Evolutionary conservation across 2,329 filamentous ascomycete genomes (phyloP).

Genomic region (Westerdykella aurantiaca): DNA sequence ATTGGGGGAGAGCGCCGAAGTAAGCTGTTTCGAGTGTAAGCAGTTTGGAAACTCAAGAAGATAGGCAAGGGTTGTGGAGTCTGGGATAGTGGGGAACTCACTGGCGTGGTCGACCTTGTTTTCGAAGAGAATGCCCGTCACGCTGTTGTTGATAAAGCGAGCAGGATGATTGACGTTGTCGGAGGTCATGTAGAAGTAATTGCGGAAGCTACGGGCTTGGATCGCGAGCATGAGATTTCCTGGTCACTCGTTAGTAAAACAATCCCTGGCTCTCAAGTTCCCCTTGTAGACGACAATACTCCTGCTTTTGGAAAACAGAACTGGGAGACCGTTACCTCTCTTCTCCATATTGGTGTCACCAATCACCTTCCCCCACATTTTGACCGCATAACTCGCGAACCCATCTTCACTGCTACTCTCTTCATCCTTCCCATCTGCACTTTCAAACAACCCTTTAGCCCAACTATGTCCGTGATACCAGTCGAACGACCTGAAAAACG

Average conservation of each 20-base stretch:
- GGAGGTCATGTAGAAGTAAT: conserved; percentile 75
- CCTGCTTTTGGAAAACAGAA: no score
- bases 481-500: conserved; percentile 78
- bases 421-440: conserved; percentile 70
- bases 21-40: conserved; percentile 48
- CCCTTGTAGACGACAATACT: no score
- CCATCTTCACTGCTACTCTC: conserved; percentile 89
- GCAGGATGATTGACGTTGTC: conserved; percentile 67
- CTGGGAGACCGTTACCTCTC: conserved; percentile 37
- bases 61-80: conserved; percentile 48
- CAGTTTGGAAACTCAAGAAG: neutral
- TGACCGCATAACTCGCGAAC: conserved; percentile 79
- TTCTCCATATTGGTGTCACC: conserved; percentile 76
- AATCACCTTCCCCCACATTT: conserved; percentile 83
- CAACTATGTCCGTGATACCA: conserved; percentile 95
- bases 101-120: conserved; percentile 94
- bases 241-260: conserved; percentile 2
- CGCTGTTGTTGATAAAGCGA: conserved; percentile 75
- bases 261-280: no score
- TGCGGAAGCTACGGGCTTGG: conserved; percentile 63
- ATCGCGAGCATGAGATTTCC: conserved; percentile 81
- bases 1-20: conserved; percentile 63
- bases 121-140: conserved; percentile 69
- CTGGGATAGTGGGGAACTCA: conserved; percentile 64
- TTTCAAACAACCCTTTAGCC: conserved; percentile 73